phyloP scores from a whole-genome alignment of 2,329 filamentous ascomycete genomes.

The Aspergillus jensenii region DNA sequence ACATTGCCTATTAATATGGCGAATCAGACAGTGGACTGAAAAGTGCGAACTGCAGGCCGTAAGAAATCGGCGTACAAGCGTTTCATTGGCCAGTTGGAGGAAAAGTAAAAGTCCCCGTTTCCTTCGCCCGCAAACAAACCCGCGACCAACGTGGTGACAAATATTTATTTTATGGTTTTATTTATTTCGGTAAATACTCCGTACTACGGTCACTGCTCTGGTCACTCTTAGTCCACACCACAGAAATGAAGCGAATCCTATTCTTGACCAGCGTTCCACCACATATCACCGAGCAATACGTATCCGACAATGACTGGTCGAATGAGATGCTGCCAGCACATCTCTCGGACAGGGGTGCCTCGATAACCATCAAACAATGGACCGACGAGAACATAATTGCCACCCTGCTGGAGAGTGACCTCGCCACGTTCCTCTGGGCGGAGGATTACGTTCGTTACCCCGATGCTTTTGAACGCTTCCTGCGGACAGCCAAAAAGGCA shows the following conservation, averaged over 20 bases:
- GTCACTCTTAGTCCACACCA: too few relatives aligned
- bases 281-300: not conserved
- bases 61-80: too few relatives aligned
- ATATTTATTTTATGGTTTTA: too few relatives aligned
- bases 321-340: not conserved
- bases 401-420: not conserved
- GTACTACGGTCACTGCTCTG: too few relatives aligned
- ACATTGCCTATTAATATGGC: too few relatives aligned
- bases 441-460: not conserved
- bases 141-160: too few relatives aligned
- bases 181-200: too few relatives aligned
- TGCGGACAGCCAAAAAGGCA: not conserved
- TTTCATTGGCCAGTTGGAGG: too few relatives aligned
- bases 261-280: not conserved
- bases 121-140: too few relatives aligned
- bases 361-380: not conserved
- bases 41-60: too few relatives aligned
- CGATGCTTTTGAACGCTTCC: not conserved
- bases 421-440: constrained; percentile 1
- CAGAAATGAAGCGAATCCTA: not conserved
- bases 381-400: not conserved
- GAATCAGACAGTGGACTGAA: too few relatives aligned
- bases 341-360: not conserved
- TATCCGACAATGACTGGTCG: not conserved
- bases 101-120: too few relatives aligned